A percentile compares a stretch with the other conserved stretches of the same genome.
Conservation (phyloP, 331 rosid genomes). For the Pyrus hybrid region DNA sequence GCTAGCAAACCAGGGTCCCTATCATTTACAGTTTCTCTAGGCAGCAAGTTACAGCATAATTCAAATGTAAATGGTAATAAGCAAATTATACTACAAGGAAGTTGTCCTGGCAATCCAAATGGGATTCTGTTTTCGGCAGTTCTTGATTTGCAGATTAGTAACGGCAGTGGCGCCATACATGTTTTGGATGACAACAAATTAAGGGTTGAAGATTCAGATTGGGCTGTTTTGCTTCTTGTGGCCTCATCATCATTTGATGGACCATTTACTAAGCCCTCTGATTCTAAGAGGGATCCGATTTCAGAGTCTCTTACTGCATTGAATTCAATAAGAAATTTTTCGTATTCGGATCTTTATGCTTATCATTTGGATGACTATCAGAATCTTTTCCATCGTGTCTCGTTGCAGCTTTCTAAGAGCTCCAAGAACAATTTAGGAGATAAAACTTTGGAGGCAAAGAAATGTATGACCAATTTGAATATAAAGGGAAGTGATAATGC, state of each 20-base stretch:
- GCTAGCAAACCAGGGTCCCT: slow-evolving; percentile 61
- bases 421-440: slow-evolving; percentile 27
- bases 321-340: slow-evolving; percentile 32
- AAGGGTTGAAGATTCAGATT: slow-evolving; percentile 67
- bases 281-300: slow-evolving; percentile 74
- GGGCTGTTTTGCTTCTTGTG: slow-evolving; percentile 65
- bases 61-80: slow-evolving; percentile 40
- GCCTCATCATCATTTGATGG: slow-evolving; percentile 81
- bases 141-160: slow-evolving; percentile 73
- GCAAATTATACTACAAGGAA: slow-evolving; percentile 65
- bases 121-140: slow-evolving; percentile 76
- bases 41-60: slow-evolving; percentile 61
- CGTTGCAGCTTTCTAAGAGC: slow-evolving; percentile 78
- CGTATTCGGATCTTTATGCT: slow-evolving; percentile 59
- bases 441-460: slow-evolving; percentile 12
- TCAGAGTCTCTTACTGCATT: slow-evolving; percentile 46
- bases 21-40: slow-evolving; percentile 62
- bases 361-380: slow-evolving; percentile 78
- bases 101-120: slow-evolving; percentile 63
- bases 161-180: slow-evolving; percentile 42
- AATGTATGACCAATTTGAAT: slow-evolving; percentile 18
- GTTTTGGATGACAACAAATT: slow-evolving; percentile 62
- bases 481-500: slow-evolving; percentile 28
- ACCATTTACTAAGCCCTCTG: slow-evolving; percentile 66
- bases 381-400: slow-evolving; percentile 80